Percentiles rank a stretch among this genome's conserved stretches.
Conservation (phyloP, 805 yeast species). For the Saccharomycopsis fermentans region DNA sequence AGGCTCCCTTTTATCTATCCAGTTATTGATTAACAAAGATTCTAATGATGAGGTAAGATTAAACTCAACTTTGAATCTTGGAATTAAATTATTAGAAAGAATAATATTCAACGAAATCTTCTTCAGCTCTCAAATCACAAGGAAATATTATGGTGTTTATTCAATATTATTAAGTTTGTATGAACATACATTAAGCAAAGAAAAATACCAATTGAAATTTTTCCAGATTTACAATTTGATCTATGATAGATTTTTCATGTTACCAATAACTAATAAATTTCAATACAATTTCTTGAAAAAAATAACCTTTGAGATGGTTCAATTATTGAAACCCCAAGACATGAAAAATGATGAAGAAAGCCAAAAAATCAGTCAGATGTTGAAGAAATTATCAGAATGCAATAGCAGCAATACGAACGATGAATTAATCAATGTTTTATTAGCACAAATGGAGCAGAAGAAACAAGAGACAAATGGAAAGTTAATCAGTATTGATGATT, state of each 20-base stretch:
- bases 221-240: conserved; percentile 5
- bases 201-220: conserved; percentile 2
- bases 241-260: background rate
- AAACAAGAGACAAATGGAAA: background rate
- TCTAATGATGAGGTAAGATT: conserved; percentile 6
- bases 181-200: conserved; percentile 7
- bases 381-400: conserved; percentile 9
- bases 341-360: background rate
- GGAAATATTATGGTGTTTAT: conserved; percentile 10
- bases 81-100: conserved; percentile 8
- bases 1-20: conserved; percentile 11
- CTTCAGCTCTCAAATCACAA: background rate
- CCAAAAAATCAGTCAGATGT: conserved; percentile 5
- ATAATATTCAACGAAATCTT: conserved; percentile 1
- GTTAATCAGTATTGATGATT: background rate
- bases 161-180: conserved; percentile 12
- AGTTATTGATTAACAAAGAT: conserved; percentile 5
- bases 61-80: conserved; percentile 10
- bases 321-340: background rate
- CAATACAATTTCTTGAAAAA: conserved; percentile 16
- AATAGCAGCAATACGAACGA: conserved; percentile 6
- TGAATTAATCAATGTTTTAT: conserved; percentile 1
- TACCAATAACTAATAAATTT: conserved; percentile 4
- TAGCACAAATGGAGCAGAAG: background rate
- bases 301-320: conserved; percentile 14